phyloP scores from a whole-genome alignment of 176 grass and related monocot genomes.

The Rhipidocladum racemiflorum region DNA sequence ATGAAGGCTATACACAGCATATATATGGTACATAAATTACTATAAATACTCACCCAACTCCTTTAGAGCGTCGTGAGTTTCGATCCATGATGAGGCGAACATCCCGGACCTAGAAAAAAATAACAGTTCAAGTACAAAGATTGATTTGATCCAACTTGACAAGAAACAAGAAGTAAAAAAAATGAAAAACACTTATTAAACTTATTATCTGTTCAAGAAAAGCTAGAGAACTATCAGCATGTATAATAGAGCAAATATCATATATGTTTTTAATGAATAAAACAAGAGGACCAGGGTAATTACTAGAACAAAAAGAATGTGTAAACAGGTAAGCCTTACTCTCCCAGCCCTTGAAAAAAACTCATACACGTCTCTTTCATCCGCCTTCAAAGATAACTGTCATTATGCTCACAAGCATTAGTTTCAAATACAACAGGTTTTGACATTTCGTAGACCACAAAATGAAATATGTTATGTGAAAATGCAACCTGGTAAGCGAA shows the following conservation, averaged over 20 bases:
- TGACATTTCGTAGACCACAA: not conserved
- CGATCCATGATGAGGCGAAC: conserved; percentile 97
- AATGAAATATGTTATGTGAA: not conserved
- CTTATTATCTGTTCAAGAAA: not conserved
- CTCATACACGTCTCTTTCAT: conserved; percentile 97
- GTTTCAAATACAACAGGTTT: not conserved
- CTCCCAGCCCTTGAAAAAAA: conserved; percentile 98
- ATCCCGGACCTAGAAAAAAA: conserved; percentile 81
- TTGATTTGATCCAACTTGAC: not conserved
- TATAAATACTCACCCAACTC: conserved; percentile 76
- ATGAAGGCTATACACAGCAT: not conserved
- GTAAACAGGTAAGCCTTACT: conserved; percentile 30
- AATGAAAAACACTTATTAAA: no score
- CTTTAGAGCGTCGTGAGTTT: conserved; percentile 96
- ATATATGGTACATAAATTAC: not conserved
- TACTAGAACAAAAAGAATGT: not conserved
- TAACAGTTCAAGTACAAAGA: not conserved
- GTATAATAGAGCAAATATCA: not conserved
- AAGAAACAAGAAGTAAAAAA: not conserved
- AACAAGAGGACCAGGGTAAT: not conserved
- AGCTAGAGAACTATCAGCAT: not conserved
- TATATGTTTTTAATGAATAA: not conserved
- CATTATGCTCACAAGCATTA: conserved; percentile 22
- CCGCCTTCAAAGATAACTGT: conserved; percentile 89
- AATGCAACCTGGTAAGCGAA: conserved; percentile 88